Evolutionary conservation across 2,329 filamentous ascomycete genomes (phyloP).

Genomic region (Clathrospora elynae): DNA sequence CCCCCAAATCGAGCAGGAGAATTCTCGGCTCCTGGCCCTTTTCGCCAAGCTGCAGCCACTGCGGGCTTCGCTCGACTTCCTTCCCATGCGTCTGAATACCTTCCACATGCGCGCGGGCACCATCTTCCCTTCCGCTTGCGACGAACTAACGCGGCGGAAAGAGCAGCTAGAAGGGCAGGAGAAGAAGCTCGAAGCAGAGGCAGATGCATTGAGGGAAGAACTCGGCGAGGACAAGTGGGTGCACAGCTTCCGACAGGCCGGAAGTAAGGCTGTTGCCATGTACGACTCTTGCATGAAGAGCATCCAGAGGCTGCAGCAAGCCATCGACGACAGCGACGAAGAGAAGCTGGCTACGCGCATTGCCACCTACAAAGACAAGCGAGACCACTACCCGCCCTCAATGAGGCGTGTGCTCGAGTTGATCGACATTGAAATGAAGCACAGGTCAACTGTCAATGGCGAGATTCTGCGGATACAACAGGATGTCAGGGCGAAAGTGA

Average conservation of each 20-base stretch:
- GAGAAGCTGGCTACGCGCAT: constrained; percentile 68
- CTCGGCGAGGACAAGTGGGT: constrained; percentile 96
- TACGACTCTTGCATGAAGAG: constrained; percentile 92
- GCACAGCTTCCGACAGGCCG: constrained; percentile 90
- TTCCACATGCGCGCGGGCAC: constrained; percentile 78
- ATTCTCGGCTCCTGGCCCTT: constrained; percentile 83
- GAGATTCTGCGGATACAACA: constrained; percentile 86
- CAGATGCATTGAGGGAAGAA: constrained; percentile 85
- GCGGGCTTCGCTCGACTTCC: constrained; percentile 88
- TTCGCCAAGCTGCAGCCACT: constrained; percentile 96
- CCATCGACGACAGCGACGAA: constrained; percentile 74
- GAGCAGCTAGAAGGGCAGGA: constrained; percentile 80
- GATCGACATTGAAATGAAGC: constrained; percentile 93
- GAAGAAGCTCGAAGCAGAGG: constrained; percentile 85
- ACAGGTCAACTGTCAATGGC: constrained; percentile 94
- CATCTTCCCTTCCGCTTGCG: constrained; percentile 87
- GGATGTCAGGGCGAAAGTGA: constrained; percentile 84
- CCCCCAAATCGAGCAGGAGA: constrained; percentile 69
- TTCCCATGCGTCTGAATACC: constrained; percentile 89
- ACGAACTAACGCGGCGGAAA: constrained; percentile 80
- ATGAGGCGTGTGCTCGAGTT: constrained; percentile 90
- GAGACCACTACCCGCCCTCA: constrained; percentile 88
- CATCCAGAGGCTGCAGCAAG: constrained; percentile 78
- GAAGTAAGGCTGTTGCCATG: constrained; percentile 92
- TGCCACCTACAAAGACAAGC: constrained; percentile 93